Evolutionary conservation across 2,329 filamentous ascomycete genomes (phyloP).

Genomic region (Pseudocercospora crystallina): DNA sequence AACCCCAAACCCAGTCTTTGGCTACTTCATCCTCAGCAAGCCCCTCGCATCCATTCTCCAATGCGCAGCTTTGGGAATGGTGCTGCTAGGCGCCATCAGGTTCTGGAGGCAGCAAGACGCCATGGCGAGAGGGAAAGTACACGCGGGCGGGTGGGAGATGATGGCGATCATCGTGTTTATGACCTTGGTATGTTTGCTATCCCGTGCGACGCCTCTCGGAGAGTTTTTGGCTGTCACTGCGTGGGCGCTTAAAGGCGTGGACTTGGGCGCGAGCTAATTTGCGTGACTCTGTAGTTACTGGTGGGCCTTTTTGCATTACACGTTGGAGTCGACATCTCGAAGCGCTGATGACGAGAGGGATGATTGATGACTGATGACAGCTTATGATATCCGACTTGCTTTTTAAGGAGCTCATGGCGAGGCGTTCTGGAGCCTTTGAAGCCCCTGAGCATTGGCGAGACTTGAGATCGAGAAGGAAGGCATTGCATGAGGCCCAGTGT

Average conservation of each 20-base stretch:
- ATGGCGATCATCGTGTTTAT: not conserved
- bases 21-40: constrained; percentile 61
- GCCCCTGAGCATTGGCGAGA: too few species aligned
- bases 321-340: constrained; percentile 12
- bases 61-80: constrained; percentile 48
- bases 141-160: constrained; percentile 61
- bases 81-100: constrained; percentile 56
- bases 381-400: too few species aligned
- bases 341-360: not conserved
- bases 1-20: constrained; percentile 48
- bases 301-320: constrained; percentile 16
- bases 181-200: too few species aligned
- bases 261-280: not conserved
- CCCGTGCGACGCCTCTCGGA: not conserved
- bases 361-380: not conserved
- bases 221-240: not conserved
- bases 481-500: not conserved
- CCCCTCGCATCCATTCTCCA: constrained; percentile 57
- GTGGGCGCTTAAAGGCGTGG: too few species aligned
- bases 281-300: constrained; percentile 12
- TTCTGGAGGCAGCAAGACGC: constrained; percentile 63
- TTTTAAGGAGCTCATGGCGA: too few species aligned
- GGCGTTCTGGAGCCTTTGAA: too few species aligned
- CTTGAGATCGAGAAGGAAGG: too few species aligned
- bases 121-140: constrained; percentile 57